Percentiles rank a stretch among this genome's conserved stretches.
These are phyloP conservation scores for Chalciporus sp. DNA, from an alignment of 1,284 basidiomycete genomes.

Conservation along the genomic window DNA sequence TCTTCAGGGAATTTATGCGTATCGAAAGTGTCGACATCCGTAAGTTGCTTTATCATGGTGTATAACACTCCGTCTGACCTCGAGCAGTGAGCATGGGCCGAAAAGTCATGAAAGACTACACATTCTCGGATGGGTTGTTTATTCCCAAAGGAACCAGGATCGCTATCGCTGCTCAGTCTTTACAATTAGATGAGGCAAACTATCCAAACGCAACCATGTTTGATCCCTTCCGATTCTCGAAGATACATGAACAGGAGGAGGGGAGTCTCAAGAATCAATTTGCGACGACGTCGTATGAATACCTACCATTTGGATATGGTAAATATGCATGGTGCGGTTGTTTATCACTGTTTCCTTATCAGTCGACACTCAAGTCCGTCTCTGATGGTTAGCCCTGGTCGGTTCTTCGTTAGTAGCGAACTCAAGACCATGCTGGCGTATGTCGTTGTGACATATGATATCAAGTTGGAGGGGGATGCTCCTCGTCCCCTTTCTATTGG, in stretches of 20 bases:
- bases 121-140: conserved; percentile 41
- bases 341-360: too few species aligned
- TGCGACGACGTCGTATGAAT: too few species aligned
- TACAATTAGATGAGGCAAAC: conserved; percentile 23
- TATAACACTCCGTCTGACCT: too few species aligned
- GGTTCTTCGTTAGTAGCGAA: conserved; percentile 27
- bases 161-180: conserved; percentile 20
- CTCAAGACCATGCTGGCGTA: too few species aligned
- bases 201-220: conserved; percentile 19
- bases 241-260: conserved; percentile 15
- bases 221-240: conserved; percentile 33
- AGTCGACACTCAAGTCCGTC: too few species aligned
- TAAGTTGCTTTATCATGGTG: too few species aligned
- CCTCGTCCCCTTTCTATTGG: conserved; percentile 12
- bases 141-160: conserved; percentile 38
- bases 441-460: conserved; percentile 27
- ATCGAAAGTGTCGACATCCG: conserved; percentile 28
- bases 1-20: conserved; percentile 46
- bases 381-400: conserved; percentile 25
- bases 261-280: background rate
- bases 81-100: conserved; percentile 24
- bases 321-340: background rate
- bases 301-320: conserved; percentile 12
- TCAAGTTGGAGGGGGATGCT: conserved; percentile 26
- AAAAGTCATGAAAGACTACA: conserved; percentile 36